Conservation (phyloP, 345 rosid species). For the Dimocarpus longan region DNA sequence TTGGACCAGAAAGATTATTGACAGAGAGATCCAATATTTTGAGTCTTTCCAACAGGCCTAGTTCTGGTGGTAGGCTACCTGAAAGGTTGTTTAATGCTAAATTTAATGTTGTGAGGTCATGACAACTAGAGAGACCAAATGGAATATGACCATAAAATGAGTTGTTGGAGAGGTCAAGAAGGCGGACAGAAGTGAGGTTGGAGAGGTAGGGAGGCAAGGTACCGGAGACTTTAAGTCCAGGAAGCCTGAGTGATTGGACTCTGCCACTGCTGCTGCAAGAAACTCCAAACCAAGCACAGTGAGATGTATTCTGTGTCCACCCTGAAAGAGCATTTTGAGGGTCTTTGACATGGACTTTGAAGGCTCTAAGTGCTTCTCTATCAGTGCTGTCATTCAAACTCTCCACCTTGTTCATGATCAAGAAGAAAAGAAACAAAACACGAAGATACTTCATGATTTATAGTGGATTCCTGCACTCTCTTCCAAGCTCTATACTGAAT, state of each 20-base stretch:
- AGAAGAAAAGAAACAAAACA: slow-evolving; percentile 5
- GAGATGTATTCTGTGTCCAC: slow-evolving; percentile 27
- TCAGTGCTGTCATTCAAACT: slow-evolving; percentile 2
- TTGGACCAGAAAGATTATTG: slow-evolving; percentile 23
- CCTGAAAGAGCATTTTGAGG: slow-evolving; percentile 27
- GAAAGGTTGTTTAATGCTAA: too few relatives aligned
- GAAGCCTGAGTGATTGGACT: neutral
- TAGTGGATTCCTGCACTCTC: too few relatives aligned
- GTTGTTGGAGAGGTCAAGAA: slow-evolving; percentile 15
- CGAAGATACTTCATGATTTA: slow-evolving; percentile 7
- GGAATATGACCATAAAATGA: slow-evolving; percentile 22
- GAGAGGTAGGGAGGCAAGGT: slow-evolving; percentile 15
- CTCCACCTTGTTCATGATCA: neutral
- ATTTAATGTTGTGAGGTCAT: too few relatives aligned
- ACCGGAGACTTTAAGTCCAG: neutral
- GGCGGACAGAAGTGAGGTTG: slow-evolving; percentile 21
- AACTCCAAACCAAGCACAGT: slow-evolving; percentile 27
- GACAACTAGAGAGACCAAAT: too few relatives aligned
- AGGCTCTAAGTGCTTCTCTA: slow-evolving; percentile 24
- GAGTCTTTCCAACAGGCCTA: slow-evolving; percentile 17
- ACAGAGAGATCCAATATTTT: slow-evolving; percentile 4
- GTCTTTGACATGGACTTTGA: slow-evolving; percentile 22
- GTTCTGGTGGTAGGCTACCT: neutral
- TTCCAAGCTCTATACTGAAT: too few relatives aligned
- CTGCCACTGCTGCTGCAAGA: neutral